Conservation (phyloP, 306 rosid genomes). For the Hippophae rhamnoides region DNA sequence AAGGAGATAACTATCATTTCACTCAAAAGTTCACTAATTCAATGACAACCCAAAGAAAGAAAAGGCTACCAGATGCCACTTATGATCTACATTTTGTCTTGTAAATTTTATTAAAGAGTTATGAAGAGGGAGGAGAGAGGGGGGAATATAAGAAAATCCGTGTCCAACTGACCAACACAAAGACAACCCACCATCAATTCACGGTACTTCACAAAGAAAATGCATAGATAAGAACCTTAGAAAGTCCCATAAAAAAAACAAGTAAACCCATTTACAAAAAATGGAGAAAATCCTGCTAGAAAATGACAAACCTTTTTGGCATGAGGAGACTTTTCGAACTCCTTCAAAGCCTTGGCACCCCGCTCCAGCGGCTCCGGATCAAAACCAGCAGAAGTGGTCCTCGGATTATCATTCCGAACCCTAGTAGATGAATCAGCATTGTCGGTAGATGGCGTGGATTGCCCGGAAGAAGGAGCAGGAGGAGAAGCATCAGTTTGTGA, state of each 20-base stretch:
- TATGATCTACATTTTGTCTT: background rate
- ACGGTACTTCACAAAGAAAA: no score
- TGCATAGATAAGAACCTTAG: background rate
- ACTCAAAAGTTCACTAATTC: background rate
- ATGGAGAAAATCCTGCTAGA: background rate
- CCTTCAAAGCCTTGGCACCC: constrained; percentile 51
- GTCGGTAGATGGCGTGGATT: constrained; percentile 7
- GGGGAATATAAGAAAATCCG: background rate
- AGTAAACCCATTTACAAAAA: background rate
- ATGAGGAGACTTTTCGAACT: constrained; percentile 39
- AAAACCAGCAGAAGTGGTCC: constrained; percentile 78
- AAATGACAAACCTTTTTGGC: constrained; percentile 53
- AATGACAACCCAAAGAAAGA: background rate
- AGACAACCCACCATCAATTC: no score
- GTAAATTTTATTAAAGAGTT: background rate
- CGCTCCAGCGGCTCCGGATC: constrained; percentile 79
- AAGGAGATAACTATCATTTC: background rate
- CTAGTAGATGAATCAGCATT: constrained; percentile 30
- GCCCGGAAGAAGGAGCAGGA: constrained; percentile 6
- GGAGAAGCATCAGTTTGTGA: constrained; percentile 20
- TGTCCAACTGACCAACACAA: no score
- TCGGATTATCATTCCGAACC: constrained; percentile 69
- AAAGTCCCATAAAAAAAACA: background rate
- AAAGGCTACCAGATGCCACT: background rate
- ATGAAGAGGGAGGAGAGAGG: background rate